Evolutionary conservation across 495 filamentous ascomycete species (phyloP), one percentile per base, ranked within the genome.

Genomic region (Trypethelium eluteriae): DNA sequence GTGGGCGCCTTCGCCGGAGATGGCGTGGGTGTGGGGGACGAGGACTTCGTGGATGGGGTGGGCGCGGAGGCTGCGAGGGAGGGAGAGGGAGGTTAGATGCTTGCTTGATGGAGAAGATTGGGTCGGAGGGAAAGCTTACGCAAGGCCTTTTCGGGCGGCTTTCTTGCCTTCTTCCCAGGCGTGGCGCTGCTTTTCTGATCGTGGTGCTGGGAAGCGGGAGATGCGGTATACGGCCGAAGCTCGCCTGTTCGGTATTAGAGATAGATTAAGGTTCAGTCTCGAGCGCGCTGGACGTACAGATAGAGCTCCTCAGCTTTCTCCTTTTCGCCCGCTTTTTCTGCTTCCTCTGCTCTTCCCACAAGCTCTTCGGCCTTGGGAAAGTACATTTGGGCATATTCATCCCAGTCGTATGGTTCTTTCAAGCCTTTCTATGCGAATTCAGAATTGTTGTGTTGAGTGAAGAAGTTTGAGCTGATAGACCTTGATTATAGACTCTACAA

Each of bases 211-310:
- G 72, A 92, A 92, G 18, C 90, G 84, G 0, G 88, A 81, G 68
- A 92, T 92, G 57, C 90, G 83, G 71, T 89, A 86, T 38, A 92
- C 78, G 56, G 87, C 86, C 0, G 88, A 87, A 3, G 87, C 86
- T 32, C 89, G 85, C 34, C 74, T 76, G 32, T 14, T 34, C 4
- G 18, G 36, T 2, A 56, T 71, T 53, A 73, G 69, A 44, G 53
- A 34, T 36, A 34, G 2, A 25, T 59, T 18, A 4, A 34, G 12
- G 4, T 1, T 1, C 11, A 16, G 9, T 9, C 38, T 7, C 7
- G 25, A 2, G 11, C 4, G 7, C 0, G 25, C n/a, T 35, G 62
- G 35, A 49, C 68, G 5, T 70, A 73, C 72, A 90, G 79, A 71
- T 89, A 90, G 39, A 89, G 79, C 32, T 83, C 79, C 0, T 81